These are phyloP conservation scores for Cubamyces lactineus DNA, from an alignment of 768 basidiomycete genomes.

Conservation along the genomic window DNA sequence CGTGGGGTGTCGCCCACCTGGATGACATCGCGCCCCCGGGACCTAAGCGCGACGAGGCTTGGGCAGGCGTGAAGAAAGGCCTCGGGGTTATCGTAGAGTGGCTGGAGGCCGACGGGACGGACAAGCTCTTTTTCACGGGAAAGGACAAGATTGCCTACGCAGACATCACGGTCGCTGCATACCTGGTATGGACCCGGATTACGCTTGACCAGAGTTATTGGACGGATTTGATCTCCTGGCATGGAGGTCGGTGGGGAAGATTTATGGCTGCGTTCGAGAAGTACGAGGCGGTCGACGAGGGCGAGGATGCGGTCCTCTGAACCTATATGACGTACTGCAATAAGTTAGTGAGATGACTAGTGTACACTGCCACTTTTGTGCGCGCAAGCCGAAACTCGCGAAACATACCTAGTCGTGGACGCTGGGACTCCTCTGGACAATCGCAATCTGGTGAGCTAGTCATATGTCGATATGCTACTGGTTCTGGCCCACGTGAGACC, in stretches of 20 bases:
- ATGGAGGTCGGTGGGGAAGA: constrained; percentile 45
- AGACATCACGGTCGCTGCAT: constrained; percentile 39
- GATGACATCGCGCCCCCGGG: constrained; percentile 40
- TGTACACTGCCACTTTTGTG: too few relatives aligned
- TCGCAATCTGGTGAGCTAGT: too few relatives aligned
- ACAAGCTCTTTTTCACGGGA: constrained; percentile 38
- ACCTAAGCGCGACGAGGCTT: background rate
- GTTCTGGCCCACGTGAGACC: too few relatives aligned
- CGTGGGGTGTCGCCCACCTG: background rate
- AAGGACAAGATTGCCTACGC: constrained; percentile 36
- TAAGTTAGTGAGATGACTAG: too few relatives aligned
- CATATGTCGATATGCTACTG: too few relatives aligned
- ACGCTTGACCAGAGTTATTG: constrained; percentile 35
- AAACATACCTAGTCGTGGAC: too few relatives aligned
- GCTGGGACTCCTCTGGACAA: too few relatives aligned
- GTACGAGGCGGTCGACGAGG: constrained; percentile 37
- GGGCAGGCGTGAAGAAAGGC: constrained; percentile 31
- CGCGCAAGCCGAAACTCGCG: too few relatives aligned
- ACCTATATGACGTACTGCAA: too few relatives aligned
- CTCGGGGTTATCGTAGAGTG: constrained; percentile 35
- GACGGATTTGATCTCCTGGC: constrained; percentile 39
- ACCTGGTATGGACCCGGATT: constrained; percentile 40
- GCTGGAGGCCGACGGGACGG: constrained; percentile 34
- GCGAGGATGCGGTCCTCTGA: constrained; percentile 25
- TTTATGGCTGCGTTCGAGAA: constrained; percentile 38